Base-by-base conservation (phyloP, 176 grass and related monocot species). In the Ensete glaucum region DNA sequence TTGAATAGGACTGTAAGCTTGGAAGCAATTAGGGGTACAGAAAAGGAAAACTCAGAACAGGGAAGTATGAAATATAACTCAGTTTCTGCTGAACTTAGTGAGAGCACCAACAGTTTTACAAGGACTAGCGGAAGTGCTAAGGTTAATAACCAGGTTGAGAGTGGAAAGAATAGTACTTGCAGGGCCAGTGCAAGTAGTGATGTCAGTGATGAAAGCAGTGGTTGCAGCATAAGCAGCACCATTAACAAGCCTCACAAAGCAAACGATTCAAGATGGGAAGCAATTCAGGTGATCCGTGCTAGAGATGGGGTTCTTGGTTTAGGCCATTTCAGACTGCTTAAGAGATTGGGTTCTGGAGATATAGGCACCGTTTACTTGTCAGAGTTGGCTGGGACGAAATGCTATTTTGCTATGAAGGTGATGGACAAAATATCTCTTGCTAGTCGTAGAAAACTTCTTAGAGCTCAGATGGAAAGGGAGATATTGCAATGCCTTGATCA, bases 401-500 rank as follows among this genome's bases (percentile, higher is more conserved):
- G 27, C 43, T 70, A 50, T 70, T 70, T 70, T 70, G 67, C 67
- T 70, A 70, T 70, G 67, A 70, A 70, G 67, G 67, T 70, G 2
- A 70, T 70, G 67, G 67, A 70, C 9, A 70, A 70, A 19, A 9
- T 70, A 49, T 70, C 67, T 11, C 67, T 70, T 21, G 67, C 67
- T 51, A 70, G 19, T 51, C 67, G 67, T 15, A 70, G 51, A 52
- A 70, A 70, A 9, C 25, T 70, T 34, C 67, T 70, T 70, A 16
- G 67, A 70, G 34, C 67, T 20, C 67, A 70, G 16, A 70, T 48
- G 20, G 67, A 70, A 17, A 50, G 67, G 67, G 67, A 70, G 15
- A 70, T 70, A 70, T 50, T 70, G 16, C 67, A 70, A 51, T 50
- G 67, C 67, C 67, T 70, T 50, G 67, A 70, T 70, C 67, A 70